Conservation (phyloP, 768 basidiomycete species). For the Omphalotus guepiniiformis region DNA sequence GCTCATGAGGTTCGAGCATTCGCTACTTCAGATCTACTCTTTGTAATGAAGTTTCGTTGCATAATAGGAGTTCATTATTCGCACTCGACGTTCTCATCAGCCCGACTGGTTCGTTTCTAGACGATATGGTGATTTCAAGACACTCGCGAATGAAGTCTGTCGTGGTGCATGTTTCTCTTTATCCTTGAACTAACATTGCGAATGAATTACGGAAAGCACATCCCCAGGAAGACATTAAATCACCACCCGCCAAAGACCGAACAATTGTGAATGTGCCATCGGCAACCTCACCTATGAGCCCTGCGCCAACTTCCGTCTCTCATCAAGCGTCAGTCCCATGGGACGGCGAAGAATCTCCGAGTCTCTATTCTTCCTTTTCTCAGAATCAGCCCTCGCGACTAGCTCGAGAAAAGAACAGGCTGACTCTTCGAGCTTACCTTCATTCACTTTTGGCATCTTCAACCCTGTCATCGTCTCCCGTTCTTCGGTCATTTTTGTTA, state of each 20-base stretch:
- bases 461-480: conserved; percentile 77
- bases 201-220: conserved; percentile 80
- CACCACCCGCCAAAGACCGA: conserved; percentile 88
- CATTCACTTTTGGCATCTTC: conserved; percentile 69
- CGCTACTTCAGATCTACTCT: conserved; percentile 5
- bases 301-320: conserved; percentile 18
- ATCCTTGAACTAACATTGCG: conserved; percentile 13
- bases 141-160: conserved; percentile 76
- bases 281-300: conserved; percentile 26
- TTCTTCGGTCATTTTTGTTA: conserved; percentile 81
- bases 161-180: not conserved
- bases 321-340: conserved; percentile 13
- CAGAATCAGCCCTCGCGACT: conserved; percentile 42
- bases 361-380: conserved; percentile 16
- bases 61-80: conserved; percentile 87
- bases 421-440: conserved; percentile 93
- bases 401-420: conserved; percentile 88
- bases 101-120: conserved; percentile 86
- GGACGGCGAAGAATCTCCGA: conserved; percentile 12
- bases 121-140: conserved; percentile 92
- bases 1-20: conserved; percentile 73
- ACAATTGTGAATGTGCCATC: conserved; percentile 53
- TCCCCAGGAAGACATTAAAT: conserved; percentile 73
- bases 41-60: too few relatives aligned
- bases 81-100: conserved; percentile 69